These are phyloP conservation scores for Picea mariana DNA, from an alignment of 83 land plant genomes.

Conservation along the genomic window DNA sequence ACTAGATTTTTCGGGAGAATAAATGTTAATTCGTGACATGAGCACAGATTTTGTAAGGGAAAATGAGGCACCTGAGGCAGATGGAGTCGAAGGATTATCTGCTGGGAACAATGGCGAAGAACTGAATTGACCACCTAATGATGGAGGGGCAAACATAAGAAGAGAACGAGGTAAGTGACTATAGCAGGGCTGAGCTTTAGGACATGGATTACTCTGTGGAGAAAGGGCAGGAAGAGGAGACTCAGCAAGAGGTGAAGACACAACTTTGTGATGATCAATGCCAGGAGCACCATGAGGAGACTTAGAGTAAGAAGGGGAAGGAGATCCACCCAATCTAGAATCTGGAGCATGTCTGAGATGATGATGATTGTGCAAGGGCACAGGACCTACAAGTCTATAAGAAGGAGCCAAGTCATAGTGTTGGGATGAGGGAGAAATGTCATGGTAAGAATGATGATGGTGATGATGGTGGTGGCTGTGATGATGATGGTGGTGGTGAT, in stretches of 20 bases:
- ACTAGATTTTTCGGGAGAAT: conserved; percentile 35
- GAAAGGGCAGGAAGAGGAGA: conserved; percentile 24
- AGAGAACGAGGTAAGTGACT: conserved; percentile 8
- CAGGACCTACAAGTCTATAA: not conserved
- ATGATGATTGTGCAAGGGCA: conserved; percentile 19
- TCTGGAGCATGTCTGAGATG: conserved; percentile 18
- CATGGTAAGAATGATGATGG: conserved; percentile 5
- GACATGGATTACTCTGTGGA: not conserved
- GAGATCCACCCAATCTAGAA: not conserved
- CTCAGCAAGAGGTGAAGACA: not conserved
- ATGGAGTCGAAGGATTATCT: conserved; percentile 4
- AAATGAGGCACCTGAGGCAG: conserved; percentile 9
- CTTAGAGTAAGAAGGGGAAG: not conserved
- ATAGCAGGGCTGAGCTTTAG: not conserved
- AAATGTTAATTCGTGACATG: conserved; percentile 30
- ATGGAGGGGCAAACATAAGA: conserved; percentile 31
- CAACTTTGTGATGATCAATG: not conserved
- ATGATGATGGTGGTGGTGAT: conserved; percentile 19
- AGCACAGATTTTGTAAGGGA: conserved; percentile 33
- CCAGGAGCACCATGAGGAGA: too few species aligned
- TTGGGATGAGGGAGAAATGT: conserved; percentile 13
- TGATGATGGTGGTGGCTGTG: conserved; percentile 31
- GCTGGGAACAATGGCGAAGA: not conserved
- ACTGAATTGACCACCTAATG: conserved; percentile 1
- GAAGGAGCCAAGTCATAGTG: conserved; percentile 3